Base-by-base conservation (phyloP, 495 filamentous ascomycete species). In the Darksidea phi region DNA sequence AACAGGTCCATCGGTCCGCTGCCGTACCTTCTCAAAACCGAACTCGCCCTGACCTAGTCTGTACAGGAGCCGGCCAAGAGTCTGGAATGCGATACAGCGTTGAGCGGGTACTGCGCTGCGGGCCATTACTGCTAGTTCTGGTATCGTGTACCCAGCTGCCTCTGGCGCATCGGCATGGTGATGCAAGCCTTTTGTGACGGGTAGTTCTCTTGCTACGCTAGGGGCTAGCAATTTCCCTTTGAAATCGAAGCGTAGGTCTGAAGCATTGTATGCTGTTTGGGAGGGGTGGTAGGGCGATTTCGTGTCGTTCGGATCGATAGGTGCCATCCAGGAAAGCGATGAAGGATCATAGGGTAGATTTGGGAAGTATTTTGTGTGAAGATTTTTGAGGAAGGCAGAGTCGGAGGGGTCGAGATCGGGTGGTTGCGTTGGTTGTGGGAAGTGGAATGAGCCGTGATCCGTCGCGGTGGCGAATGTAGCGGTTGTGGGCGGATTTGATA, bases 161-260 rank as follows among this genome's bases (percentile, higher is more conserved):
- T 94, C 89, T 12, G 94, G 94, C 6, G 95, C 91, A 45, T 95
- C 85, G 61, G 86, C 91, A 72, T 98, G 94, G 72, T 98, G 94
- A 73, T 98, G 94, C 38, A 98, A 79, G 1, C 94, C 94, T 24
- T 87, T 80, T 13, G 80, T 85, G 1, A 81, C 80, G 0, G 93
- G 86, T 21, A 97, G 82, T 6, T 80, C 78, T 47, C 88, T 80
- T 11, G 90, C 83, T 5, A 81, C 82, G 24, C 83, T 78, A 1
- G 94, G 94, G 0, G 92, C 81, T 23, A 98, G 77, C 0, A 98
- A 78, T 0, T 76, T 75, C 48, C 91, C 94, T 13, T 78, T 80
- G 67, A 98, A 92, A 69, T 91, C 87, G 79, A 98, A 98, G 46
- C 94, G 90, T 37, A 98, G 78, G 17, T 85, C 80, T 0, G 89